Percentiles rank a stretch among this genome's conserved stretches.
These are phyloP conservation scores for Cladosporium colombiae DNA, from an alignment of 2,329 filamentous ascomycete species.

Conservation along the genomic window DNA sequence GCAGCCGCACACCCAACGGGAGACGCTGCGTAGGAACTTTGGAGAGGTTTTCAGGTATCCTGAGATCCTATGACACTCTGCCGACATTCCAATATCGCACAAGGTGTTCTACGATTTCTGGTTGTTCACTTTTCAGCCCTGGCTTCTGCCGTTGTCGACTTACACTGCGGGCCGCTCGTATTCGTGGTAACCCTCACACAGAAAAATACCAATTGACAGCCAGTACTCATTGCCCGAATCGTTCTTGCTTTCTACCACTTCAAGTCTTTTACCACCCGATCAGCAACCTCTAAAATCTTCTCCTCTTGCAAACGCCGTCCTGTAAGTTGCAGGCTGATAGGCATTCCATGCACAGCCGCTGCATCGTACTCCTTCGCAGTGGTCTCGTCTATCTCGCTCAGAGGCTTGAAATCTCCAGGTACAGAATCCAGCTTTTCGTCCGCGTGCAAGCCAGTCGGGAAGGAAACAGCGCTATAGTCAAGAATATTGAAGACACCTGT, in stretches of 20 bases:
- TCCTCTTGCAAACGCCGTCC: constrained; percentile 39
- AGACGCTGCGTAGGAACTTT: neutral
- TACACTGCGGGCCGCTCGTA: neutral
- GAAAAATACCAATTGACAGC: neutral
- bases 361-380: constrained; percentile 40
- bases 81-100: neutral
- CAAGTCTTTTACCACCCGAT: constrained; percentile 29
- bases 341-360: constrained; percentile 45
- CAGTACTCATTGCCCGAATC: neutral
- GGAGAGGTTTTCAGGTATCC: neutral
- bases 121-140: neutral
- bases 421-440: constrained; percentile 43
- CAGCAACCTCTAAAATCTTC: constrained; percentile 39
- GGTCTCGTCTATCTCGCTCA: constrained; percentile 43
- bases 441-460: constrained; percentile 44
- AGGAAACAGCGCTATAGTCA: constrained; percentile 49
- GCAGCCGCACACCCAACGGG: neutral
- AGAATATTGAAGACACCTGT: constrained; percentile 50
- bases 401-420: constrained; percentile 28
- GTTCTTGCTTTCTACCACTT: constrained; percentile 9
- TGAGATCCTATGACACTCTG: neutral
- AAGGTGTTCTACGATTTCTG: neutral
- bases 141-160: neutral
- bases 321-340: constrained; percentile 39
- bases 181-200: neutral